These are phyloP conservation scores for Boletus bicolor DNA, from an alignment of 768 basidiomycete species.

Conservation along the genomic window DNA sequence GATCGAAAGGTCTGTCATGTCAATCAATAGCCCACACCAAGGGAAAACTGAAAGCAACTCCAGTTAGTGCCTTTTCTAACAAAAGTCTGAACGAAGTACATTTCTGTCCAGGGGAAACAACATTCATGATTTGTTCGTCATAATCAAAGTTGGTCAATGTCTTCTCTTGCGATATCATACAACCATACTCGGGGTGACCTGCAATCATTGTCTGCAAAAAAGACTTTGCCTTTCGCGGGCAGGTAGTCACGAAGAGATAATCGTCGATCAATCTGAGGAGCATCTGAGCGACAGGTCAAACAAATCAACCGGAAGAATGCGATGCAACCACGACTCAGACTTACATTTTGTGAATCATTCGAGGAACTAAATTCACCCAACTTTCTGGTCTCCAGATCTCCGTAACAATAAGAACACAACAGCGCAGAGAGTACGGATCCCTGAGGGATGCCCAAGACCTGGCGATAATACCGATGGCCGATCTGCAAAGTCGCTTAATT, in stretches of 20 bases:
- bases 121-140: conserved; percentile 49
- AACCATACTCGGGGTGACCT: conserved; percentile 94
- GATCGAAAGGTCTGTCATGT: conserved; percentile 74
- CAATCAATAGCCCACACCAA: conserved; percentile 88
- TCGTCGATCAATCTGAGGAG: conserved; percentile 91
- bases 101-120: conserved; percentile 45
- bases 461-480: conserved; percentile 74
- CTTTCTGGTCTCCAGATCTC: conserved; percentile 72
- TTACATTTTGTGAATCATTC: conserved; percentile 58
- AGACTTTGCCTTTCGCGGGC: conserved; percentile 48
- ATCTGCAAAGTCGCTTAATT: conserved; percentile 48
- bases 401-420: conserved; percentile 95
- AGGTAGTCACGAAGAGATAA: conserved; percentile 84
- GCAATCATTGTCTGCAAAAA: conserved; percentile 77
- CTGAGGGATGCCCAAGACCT: conserved; percentile 94
- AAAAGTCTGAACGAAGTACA: conserved; percentile 27
- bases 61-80: neutral
- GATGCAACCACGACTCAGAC: conserved; percentile 41
- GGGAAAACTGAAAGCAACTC: conserved; percentile 63
- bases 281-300: conserved; percentile 41
- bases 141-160: conserved; percentile 85
- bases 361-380: conserved; percentile 43
- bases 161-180: conserved; percentile 85
- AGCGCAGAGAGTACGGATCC: conserved; percentile 93
- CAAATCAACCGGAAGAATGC: neutral